Percentiles rank a stretch among this genome's conserved stretches.
Conservation (phyloP, 2,329 filamentous ascomycete genomes). For the Xylariaceae sp. region DNA sequence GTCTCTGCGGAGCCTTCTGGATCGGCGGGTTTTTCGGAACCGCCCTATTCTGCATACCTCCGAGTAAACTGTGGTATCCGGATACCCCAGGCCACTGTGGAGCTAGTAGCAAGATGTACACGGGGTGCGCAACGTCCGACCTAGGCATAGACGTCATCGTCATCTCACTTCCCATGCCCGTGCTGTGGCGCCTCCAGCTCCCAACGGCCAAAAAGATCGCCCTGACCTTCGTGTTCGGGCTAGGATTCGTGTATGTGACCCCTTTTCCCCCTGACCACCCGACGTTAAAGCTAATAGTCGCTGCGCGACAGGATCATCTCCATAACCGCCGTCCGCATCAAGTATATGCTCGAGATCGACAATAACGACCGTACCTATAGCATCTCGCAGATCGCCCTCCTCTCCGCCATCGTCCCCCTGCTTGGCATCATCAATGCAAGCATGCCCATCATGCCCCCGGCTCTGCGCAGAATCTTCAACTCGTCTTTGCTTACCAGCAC, state of each 20-base stretch:
- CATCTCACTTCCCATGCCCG: constrained; percentile 20
- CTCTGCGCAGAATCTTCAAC: constrained; percentile 17
- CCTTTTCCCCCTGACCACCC: background rate
- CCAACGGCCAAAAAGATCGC: constrained; percentile 17
- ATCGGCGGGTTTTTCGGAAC: constrained; percentile 11
- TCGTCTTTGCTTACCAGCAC: background rate
- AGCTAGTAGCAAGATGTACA: constrained; percentile 6
- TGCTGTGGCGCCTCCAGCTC: constrained; percentile 19
- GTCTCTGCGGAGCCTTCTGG: constrained; percentile 7
- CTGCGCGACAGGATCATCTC: constrained; percentile 8
- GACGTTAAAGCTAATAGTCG: background rate
- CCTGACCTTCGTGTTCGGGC: constrained; percentile 22
- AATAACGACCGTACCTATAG: constrained; percentile 18
- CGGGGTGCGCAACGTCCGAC: constrained; percentile 3
- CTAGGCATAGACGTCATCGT: constrained; percentile 13
- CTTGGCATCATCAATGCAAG: constrained; percentile 33
- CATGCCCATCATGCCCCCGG: constrained; percentile 25
- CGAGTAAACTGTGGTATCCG: constrained; percentile 4
- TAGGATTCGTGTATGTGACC: constrained; percentile 26
- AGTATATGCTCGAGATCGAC: constrained; percentile 23
- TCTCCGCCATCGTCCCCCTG: constrained; percentile 23
- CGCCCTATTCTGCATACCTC: constrained; percentile 15
- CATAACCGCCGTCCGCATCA: constrained; percentile 20
- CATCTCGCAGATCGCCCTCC: constrained; percentile 13
- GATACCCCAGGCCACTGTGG: constrained; percentile 10